Conservation (phyloP, 2,329 filamentous ascomycete species). For the Colletotrichum australisinense region DNA sequence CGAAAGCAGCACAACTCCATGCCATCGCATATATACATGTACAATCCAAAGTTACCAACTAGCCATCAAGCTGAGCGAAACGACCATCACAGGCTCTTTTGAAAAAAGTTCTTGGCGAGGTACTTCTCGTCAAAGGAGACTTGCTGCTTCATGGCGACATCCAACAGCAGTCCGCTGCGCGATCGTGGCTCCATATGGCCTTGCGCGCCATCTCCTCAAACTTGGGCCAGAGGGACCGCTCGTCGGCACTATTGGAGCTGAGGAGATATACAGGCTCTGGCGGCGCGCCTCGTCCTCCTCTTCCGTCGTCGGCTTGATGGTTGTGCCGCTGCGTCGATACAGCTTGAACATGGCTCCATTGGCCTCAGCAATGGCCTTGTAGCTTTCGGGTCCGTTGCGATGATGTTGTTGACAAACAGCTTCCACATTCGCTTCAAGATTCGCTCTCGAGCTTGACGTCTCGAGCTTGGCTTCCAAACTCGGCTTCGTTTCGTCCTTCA, state of each 20-base stretch:
- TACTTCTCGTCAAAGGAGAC: slow-evolving; percentile 76
- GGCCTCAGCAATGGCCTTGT: slow-evolving; percentile 84
- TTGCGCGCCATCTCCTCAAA: slow-evolving; percentile 84
- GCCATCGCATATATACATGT: neutral
- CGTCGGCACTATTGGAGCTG: slow-evolving; percentile 73
- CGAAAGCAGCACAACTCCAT: slow-evolving; percentile 12
- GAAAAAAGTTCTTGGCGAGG: slow-evolving; percentile 59
- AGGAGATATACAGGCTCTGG: slow-evolving; percentile 86
- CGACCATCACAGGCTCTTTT: slow-evolving; percentile 7
- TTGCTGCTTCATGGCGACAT: slow-evolving; percentile 89
- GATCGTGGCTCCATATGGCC: slow-evolving; percentile 83
- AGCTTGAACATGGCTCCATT: slow-evolving; percentile 88
- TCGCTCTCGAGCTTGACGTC: slow-evolving; percentile 74
- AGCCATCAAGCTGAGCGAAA: neutral
- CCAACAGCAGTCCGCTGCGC: slow-evolving; percentile 87
- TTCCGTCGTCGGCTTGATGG: slow-evolving; percentile 70
- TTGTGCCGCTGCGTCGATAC: slow-evolving; percentile 78
- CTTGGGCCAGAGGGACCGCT: slow-evolving; percentile 80
- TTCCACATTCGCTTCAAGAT: slow-evolving; percentile 81
- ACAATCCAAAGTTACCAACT: neutral
- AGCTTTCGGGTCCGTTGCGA: slow-evolving; percentile 86
- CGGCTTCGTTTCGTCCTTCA: slow-evolving; percentile 81
- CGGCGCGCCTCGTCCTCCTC: slow-evolving; percentile 69
- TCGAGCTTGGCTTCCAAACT: slow-evolving; percentile 75
- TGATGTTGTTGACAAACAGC: slow-evolving; percentile 83